Evolutionary conservation across 768 basidiomycete genomes (phyloP), one percentile per base, ranked within the genome.

Genomic region (Termitomyces sp.): DNA sequence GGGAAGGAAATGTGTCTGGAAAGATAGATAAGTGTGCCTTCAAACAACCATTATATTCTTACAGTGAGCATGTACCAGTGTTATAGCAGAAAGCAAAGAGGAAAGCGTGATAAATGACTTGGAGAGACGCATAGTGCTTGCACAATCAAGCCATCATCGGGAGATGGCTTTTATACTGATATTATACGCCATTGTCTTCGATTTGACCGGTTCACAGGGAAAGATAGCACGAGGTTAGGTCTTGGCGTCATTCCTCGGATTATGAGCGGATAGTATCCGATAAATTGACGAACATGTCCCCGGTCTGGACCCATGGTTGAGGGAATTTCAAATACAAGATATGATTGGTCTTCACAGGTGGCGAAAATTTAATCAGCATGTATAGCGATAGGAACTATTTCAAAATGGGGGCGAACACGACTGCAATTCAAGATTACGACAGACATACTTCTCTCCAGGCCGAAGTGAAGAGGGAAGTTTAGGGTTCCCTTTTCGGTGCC

Each of bases 1-100:
- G 68, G 18, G 74, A 71, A 4, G 76, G 75, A 67, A 79, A 77
- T 10, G 77, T 79, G 66, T 79, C 77, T 79, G 22, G 5, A n/a
- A 11, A 22, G 10, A 14, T 35, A 14, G 20, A 43, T 47, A 6
- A 51, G 43, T 3, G 3, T 45, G 3, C 7, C 38, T 11, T 35
- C 24, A 16, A 0, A 28, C 13, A 30, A 4, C 4, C 5, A 2
- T 26, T 11, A 54, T 38, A 47, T 16, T 46, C 59, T 38, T 40
- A 59, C 61, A 64, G 32, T 64, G 63, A 30, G 57, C 61, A 41
- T 51, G 56, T 8, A 51, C 60, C 11, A 26, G 33, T 20, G 52
- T 51, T 36, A 60, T 30, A 41, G 50, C 44, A 20, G 55, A 60
- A 38, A 54, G 8, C 38, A 60, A 32, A 33, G 45, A 53, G n/a